These are phyloP conservation scores for Venturia oleaginea DNA, from an alignment of 2,329 filamentous ascomycete genomes.

Conservation along the genomic window DNA sequence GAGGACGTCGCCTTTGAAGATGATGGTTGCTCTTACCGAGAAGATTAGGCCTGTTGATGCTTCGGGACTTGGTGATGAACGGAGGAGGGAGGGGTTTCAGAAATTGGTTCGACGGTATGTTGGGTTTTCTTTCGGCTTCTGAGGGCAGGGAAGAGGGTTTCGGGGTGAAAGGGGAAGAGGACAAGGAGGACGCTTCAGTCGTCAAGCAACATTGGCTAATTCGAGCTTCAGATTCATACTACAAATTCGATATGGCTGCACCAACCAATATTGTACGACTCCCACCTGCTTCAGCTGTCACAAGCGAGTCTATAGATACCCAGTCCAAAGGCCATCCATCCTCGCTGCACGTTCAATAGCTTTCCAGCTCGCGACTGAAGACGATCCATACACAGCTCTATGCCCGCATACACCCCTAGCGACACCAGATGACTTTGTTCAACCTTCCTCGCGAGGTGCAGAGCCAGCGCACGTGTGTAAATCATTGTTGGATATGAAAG, in stretches of 20 bases:
- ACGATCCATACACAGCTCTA: neutral
- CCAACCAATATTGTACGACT: slow-evolving; percentile 9
- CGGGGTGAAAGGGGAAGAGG: too few relatives aligned
- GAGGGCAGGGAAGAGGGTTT: too few relatives aligned
- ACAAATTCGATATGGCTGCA: slow-evolving; percentile 15
- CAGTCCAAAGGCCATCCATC: slow-evolving; percentile 13
- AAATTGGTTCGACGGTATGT: neutral
- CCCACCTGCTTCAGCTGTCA: slow-evolving; percentile 13
- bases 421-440: neutral
- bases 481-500: neutral
- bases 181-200: too few relatives aligned
- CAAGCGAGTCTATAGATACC: neutral
- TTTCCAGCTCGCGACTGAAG: slow-evolving; percentile 10
- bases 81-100: neutral
- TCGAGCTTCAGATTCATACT: slow-evolving; percentile 10
- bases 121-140: too few relatives aligned
- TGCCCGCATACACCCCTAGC: slow-evolving; percentile 7
- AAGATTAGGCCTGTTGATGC: neutral
- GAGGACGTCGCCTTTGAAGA: neutral
- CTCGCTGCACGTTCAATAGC: slow-evolving; percentile 13
- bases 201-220: neutral
- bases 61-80: neutral
- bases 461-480: neutral
- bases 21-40: neutral
- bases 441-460: neutral